These are phyloP conservation scores for Cercospora janseana DNA, from an alignment of 2,329 filamentous ascomycete genomes.

Conservation along the genomic window DNA sequence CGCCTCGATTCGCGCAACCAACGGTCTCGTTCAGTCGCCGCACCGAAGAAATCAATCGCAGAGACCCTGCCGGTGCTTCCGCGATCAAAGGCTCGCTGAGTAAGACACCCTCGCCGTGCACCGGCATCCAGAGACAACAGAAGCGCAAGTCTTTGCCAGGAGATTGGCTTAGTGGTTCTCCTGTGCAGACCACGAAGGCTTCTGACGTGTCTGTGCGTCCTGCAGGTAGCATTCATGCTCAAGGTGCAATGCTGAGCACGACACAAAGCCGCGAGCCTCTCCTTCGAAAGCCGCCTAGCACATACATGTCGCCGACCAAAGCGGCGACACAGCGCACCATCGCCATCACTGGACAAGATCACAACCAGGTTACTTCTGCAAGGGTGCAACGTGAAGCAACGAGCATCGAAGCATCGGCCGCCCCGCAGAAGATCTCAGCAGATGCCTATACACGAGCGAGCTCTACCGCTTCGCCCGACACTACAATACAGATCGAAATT, in stretches of 20 bases:
- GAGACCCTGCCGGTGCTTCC: no score
- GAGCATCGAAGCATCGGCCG: constrained; percentile 13
- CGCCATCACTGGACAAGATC: constrained; percentile 28
- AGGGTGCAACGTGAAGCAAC: constrained; percentile 17
- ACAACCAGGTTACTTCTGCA: constrained; percentile 12
- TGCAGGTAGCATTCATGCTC: background rate
- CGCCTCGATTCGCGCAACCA: constrained; percentile 35
- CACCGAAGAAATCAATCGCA: constrained; percentile 30
- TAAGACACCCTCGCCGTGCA: constrained; percentile 22
- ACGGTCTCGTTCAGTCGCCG: constrained; percentile 31
- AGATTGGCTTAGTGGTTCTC: constrained; percentile 27
- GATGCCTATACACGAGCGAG: no score
- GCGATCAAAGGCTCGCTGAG: no score
- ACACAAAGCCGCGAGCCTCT: background rate
- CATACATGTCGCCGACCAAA: constrained; percentile 37
- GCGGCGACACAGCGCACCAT: constrained; percentile 31
- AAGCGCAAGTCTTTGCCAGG: constrained; percentile 32
- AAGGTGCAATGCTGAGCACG: background rate
- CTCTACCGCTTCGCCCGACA: constrained; percentile 12
- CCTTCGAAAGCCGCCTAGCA: constrained; percentile 33
- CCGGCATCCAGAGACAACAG: constrained; percentile 25
- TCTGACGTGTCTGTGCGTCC: background rate
- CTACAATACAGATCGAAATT: constrained; percentile 8
- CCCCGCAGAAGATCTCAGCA: background rate
- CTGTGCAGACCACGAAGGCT: background rate